Conservation (phyloP, 176 grass and related monocot species). For the Stipa capillata region DNA sequence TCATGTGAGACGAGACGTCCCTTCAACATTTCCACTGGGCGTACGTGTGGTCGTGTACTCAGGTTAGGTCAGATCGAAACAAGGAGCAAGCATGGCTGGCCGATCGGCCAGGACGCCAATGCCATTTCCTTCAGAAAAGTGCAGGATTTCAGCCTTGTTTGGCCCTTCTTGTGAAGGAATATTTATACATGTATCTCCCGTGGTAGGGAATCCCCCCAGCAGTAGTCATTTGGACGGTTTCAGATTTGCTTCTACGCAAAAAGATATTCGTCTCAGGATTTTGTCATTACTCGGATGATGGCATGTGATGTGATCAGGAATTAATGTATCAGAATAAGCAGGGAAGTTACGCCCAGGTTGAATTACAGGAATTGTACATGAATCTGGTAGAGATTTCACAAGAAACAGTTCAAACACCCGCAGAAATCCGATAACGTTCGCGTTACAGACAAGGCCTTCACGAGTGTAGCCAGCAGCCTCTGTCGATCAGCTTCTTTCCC, state of each 20-base stretch:
- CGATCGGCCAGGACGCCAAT: not conserved
- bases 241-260: slow-evolving; percentile 1
- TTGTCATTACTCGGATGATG: not conserved
- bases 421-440: not conserved
- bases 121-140: slow-evolving; percentile 1
- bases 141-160: not conserved
- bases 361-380: no score
- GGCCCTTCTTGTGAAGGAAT: not conserved
- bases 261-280: not conserved
- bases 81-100: not conserved
- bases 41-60: not conserved
- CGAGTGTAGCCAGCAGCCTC: not conserved
- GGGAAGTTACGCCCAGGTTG: no score
- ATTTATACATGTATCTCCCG: not conserved
- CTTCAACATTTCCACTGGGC: not conserved
- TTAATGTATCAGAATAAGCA: no score
- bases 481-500: not conserved
- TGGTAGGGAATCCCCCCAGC: not conserved
- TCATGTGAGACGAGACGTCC: not conserved
- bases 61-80: not conserved
- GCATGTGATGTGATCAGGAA: not conserved
- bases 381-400: no score
- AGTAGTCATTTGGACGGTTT: slow-evolving; percentile 10
- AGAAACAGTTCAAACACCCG: not conserved
- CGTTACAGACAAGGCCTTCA: no score